Base-by-base conservation (phyloP, 345 rosid species). In the Eutrema heterophyllum region DNA sequence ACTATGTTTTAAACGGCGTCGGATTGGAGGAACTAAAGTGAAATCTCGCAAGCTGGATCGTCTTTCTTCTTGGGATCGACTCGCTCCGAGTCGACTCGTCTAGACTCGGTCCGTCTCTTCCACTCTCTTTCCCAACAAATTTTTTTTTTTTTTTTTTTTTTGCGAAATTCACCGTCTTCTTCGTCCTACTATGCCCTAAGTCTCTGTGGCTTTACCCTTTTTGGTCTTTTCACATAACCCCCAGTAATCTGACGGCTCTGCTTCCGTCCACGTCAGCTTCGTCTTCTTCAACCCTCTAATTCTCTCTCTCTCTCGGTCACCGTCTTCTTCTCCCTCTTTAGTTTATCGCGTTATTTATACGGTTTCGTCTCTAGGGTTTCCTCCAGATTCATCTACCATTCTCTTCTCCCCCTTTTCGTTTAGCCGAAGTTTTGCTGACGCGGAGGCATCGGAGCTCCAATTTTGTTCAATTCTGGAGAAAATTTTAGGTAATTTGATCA, bases 201-300 rank as follows among this genome's bases (percentile, higher is more conserved):
- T 49, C 73, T 66, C 78, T 75, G 68, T 59, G 68, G 73, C 45
- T 74, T 49, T 77, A 79, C 76, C 91, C 96, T 80, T 85, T 88
- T 90, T 83, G 38, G 90, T 88, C 93, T 76, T 85, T 90, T 87
- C 82, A 64, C 48, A 44, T 50, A 56, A 52, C n/a, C 53, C 60
- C 36, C 53, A 54, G 41, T 86, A 80, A 92, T 76, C 83, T 46
- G 43, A 76, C 89, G 90, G 93, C 85, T 75, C 82, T 84, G 40
- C 68, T 35, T 68, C 57, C 39, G 32, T 78, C 94, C 92, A 91
- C 95, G 91, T 87, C 93, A 83, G 70, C 91, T 70, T 85, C 98
- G 89, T 87, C 96, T 81, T 86, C 97, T 81, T 81, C 96, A 79
- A 56, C 79, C 83, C 75, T 56, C 78, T 16, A 68, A 75, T 61